Evolutionary conservation across 768 basidiomycete species (phyloP).

Genomic region (Boletus rubescentipes): DNA sequence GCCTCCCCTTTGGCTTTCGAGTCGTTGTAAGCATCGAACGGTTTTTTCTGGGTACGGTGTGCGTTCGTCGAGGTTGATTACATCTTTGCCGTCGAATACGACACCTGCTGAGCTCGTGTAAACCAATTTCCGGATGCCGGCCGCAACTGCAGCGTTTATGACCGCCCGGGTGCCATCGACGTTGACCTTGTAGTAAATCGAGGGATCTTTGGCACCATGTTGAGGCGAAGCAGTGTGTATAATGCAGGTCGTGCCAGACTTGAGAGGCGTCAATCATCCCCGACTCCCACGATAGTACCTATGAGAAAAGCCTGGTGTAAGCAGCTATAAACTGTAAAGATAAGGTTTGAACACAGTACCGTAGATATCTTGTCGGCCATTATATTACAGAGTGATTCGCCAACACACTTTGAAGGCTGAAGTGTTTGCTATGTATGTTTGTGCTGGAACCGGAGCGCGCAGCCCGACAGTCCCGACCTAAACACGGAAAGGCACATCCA

Average conservation of each 20-base stretch:
- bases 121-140: slow-evolving; percentile 80
- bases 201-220: slow-evolving; percentile 63
- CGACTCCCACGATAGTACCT: too few species aligned
- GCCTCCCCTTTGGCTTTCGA: slow-evolving; percentile 90
- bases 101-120: slow-evolving; percentile 94
- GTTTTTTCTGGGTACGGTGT: slow-evolving; percentile 66
- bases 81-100: slow-evolving; percentile 78
- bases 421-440: too few species aligned
- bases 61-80: slow-evolving; percentile 88
- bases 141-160: slow-evolving; percentile 74
- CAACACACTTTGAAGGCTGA: too few species aligned
- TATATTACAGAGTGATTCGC: too few species aligned
- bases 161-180: slow-evolving; percentile 87
- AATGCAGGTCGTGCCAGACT: slow-evolving; percentile 86
- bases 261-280: too few species aligned
- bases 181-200: slow-evolving; percentile 89
- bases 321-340: too few species aligned
- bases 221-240: slow-evolving; percentile 93
- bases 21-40: slow-evolving; percentile 90
- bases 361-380: too few species aligned
- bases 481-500: too few species aligned
- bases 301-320: too few species aligned
- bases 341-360: too few species aligned
- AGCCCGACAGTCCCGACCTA: too few species aligned
- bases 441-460: too few species aligned